Percentiles rank a stretch among this genome's conserved stretches.
phyloP scores from a whole-genome alignment of 164 flowering plant species.

The Stephania japonica region DNA sequence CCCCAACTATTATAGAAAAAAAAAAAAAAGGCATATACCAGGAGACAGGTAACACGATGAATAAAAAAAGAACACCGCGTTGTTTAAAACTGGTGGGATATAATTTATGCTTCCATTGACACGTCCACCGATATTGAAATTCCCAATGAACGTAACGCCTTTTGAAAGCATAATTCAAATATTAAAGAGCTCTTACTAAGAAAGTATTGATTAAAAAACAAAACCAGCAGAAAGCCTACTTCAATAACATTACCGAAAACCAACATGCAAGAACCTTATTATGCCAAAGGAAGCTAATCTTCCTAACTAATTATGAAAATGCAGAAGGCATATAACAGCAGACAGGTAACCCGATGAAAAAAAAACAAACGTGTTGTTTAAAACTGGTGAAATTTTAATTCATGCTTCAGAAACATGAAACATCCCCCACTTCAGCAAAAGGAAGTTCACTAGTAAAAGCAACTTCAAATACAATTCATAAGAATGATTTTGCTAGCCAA shows the following conservation, averaged over 20 bases:
- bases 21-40: background rate
- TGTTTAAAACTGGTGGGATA: conserved; percentile 1
- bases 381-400: conserved; percentile 1
- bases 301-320: too few relatives aligned
- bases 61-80: background rate
- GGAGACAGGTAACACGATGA: conserved; percentile 14
- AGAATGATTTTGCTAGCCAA: too few relatives aligned
- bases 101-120: conserved; percentile 17
- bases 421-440: background rate
- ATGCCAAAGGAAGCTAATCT: too few relatives aligned
- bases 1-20: background rate
- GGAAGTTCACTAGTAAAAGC: conserved; percentile 13
- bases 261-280: too few relatives aligned
- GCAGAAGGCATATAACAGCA: conserved; percentile 1
- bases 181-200: too few relatives aligned
- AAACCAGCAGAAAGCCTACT: too few relatives aligned
- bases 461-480: background rate
- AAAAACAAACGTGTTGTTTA: conserved; percentile 6
- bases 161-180: conserved; percentile 11
- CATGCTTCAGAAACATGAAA: conserved; percentile 15
- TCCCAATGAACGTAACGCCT: conserved; percentile 20
- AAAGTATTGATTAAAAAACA: too few relatives aligned
- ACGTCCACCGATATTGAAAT: background rate
- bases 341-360: conserved; percentile 12
- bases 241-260: too few relatives aligned